Base-by-base conservation (phyloP, 2,329 filamentous ascomycete genomes). In the Lojkania enalia region DNA sequence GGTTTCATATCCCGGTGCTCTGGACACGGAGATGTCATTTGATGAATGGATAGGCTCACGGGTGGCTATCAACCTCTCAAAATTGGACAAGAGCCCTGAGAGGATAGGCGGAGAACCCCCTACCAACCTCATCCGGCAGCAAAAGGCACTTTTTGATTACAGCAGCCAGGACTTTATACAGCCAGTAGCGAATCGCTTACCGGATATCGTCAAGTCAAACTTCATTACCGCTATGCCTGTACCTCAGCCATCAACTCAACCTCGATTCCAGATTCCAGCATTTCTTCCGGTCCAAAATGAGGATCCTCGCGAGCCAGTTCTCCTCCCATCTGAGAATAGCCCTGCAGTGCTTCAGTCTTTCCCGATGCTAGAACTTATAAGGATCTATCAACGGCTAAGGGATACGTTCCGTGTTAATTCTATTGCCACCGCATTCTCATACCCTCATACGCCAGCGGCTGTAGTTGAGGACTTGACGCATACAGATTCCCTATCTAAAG, bases 1-100 rank as follows among this genome's bases (percentile, higher is more conserved):
- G 57, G 88, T 96, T 63, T 82, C 84, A 1, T 90, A 91, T 50
- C 85, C 89, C 0, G 86, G 88, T 3, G 77, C 82, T n/a, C 73
- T 96, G 27, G 77, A 83, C 39, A 61, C 66, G 3, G 73, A 83
- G 4, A 69, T 69, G 14, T 67, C 77, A 1, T 92, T 96, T 62
- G 77, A 83, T 3, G 76, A 83, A 0, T 95, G 90, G 74, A 71
- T 95, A 12, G 74, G 79, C 41, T 75, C 76, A 27, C 77, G 84
- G 41, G 77, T 88, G 59, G 71, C 73, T 13, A 65, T 69, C 4
- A 61, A 70, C 29, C 64, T 81, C 7, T 71, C 74, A 3, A 74
- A 77, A 43, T 64, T 76, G 5, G 74, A 77, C 39, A 80, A 77
- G 46, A 71, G 71, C 23, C 60, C 75, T 31, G 63, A 66, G 31